Evolutionary conservation across 768 basidiomycete species (phyloP), one percentile per base, ranked within the genome.

Genomic region (Boletus reticuloceps): DNA sequence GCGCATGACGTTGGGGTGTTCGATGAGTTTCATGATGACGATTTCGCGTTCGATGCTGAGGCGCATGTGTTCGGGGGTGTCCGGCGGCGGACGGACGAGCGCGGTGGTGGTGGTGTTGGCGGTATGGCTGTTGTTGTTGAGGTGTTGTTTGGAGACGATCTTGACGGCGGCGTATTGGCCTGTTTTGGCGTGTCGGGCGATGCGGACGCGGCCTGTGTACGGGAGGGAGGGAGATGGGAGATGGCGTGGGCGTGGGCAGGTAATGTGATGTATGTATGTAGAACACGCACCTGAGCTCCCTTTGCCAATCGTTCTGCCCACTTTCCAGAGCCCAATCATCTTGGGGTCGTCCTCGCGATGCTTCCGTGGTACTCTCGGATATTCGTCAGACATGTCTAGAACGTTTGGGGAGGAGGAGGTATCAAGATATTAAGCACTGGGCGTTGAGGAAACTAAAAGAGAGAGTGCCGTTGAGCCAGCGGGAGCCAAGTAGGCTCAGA

Each of bases 11-110:
- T 96, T 94, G 3, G 94, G 94, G 67, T 98, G 94, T 59, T 95
- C 88, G 61, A 97, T 88, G 58, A 97, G 84, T 72, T 97, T 98
- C 94, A 98, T 95, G 66, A 97, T 87, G 56, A 95, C 92, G 49
- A 97, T 96, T 73, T 98, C 95, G 58, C 94, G 83, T 70, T 96
- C 91, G 57, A 97, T 85, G 46, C 87, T 84, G 55, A 91, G 82
- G 57, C 86, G 80, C 56, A 82, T 83, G 62, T 87, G 88, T 64
- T 93, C 91, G 13, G 87, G 80, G 58, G 89, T 83, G 53, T 88
- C 86, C 29, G 29, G 29, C 14, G 80, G 85, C 13, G 88, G 81
- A 47, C 83, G 82, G 5, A 46, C 11, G 53, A 55, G 16, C 47
- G 82, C 79, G 56, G 91, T 6, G 14, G 34, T 36, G 34, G 13